These are phyloP conservation scores for Coffea eugenioides DNA, from an alignment of 257 asterid species.

Conservation along the genomic window DNA sequence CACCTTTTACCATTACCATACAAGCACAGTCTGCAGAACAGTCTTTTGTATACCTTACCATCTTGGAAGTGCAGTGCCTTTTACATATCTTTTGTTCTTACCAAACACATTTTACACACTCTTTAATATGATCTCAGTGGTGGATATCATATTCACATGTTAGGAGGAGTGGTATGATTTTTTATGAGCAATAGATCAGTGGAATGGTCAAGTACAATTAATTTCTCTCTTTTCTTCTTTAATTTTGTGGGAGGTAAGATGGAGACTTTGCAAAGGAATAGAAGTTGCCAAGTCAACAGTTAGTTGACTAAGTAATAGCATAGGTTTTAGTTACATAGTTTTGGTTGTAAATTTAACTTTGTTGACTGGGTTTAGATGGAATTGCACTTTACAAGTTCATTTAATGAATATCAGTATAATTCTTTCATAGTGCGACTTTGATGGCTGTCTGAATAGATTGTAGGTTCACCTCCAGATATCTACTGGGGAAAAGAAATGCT, in stretches of 20 bases:
- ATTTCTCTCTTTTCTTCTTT: not conserved
- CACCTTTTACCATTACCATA: constrained; percentile 1
- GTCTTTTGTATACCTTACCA: not conserved
- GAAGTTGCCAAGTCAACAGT: not conserved
- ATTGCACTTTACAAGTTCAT: not conserved
- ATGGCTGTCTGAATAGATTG: not conserved
- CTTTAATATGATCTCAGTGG: not conserved
- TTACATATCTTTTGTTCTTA: too few relatives aligned
- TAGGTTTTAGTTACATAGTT: not conserved
- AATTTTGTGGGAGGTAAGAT: not conserved
- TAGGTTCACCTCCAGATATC: not conserved
- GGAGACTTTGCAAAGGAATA: not conserved
- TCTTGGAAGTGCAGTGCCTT: not conserved
- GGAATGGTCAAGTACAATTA: not conserved
- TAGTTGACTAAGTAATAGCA: not conserved
- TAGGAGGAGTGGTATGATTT: not conserved
- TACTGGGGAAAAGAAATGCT: not conserved
- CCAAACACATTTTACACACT: too few relatives aligned
- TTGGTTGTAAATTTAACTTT: not conserved
- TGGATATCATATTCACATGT: not conserved
- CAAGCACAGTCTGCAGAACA: not conserved
- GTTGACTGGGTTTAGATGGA: not conserved
- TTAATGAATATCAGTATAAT: not conserved
- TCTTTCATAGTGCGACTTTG: not conserved
- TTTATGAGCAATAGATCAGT: not conserved